Base-by-base conservation (phyloP, 768 basidiomycete species). In the Rhizopogon vinicolor region DNA sequence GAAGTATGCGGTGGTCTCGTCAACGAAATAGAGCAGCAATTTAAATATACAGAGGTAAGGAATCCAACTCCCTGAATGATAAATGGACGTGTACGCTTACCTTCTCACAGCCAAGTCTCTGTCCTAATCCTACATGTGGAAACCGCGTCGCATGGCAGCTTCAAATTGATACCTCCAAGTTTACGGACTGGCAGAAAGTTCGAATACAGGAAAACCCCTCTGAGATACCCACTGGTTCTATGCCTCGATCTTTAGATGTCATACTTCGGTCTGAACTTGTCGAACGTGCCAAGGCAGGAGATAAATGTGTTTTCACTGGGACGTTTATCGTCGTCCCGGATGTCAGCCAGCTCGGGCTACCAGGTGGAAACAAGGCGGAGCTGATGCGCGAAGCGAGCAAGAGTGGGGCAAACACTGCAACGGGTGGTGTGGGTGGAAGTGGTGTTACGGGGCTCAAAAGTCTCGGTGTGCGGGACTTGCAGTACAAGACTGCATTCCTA, bases 161-260 rank as follows among this genome's bases (percentile, higher is more conserved):
- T 41, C 91, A 95, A 67, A 93, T 98, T 55, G 96, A 98, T 68
- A 86, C 87, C 52, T 95, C 92, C 29, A 95, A 93, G 69, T 99
- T 99, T 68, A 91, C 93, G 0, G 97, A 99, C 68, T 98, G 97
- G 97, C 97, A 99, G 71, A 98, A 98, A 71, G 94, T 98, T 46
- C 86, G 97, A 43, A 98, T 99, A 44, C 97, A 99, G 66, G 97
- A 99, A 75, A 98, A 98, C 64, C 88, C 96, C 9, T 97, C 95
- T 28, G 97, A 98, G 73, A 98, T 99, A 55, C 97, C 97, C 1
- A 98, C 96, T 0, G 97, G 97, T 1, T 92, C 89, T 3, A 99
- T 98, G 97, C 97, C 97, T 29, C 87, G 96, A 33, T 96, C 93
- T 28, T 75, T 98, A 55, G 96, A 98, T 68, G 96, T 98, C 42